Evolutionary conservation across 106 monocot genomes (phyloP), one percentile per base, ranked within the genome.

Genomic region (Dendrobium officinale): DNA sequence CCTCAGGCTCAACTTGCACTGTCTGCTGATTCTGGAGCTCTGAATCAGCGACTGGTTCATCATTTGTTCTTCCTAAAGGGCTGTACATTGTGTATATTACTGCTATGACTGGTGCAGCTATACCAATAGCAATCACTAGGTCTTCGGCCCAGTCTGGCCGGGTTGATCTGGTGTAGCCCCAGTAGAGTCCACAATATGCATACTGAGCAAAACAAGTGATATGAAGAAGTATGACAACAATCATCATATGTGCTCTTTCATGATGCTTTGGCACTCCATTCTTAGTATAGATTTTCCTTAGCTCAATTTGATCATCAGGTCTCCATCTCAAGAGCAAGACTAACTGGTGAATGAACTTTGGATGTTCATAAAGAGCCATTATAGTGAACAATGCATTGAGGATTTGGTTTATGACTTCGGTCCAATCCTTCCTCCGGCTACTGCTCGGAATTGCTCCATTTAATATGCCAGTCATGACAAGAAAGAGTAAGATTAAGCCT

Each of bases 371-470:
- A 4, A 82, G 44, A 54, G 68, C 66, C 82, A 82, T 82, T 3
- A 82, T 67, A 18, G 77, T 82, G 82, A 82, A 82, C 67, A 82
- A 54, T 0, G 82, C 82, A 33, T 82, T 82, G 77, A 82, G 70
- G 67, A 82, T 55, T 42, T 82, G 82, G 77, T 82, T 82, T 24
- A 72, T 70, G 13, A 78, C 31, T 72, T 82, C 82, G 0, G 43
- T 6, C 82, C 82, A 82, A 6, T 55, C 51, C 2, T 77, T 48
- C 40, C 82, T 17, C 15, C 24, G 5, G 9, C 51, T n/a, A 42
- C 45, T 77, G 31, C 43, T 49, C 5, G 75, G 58, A 8, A 82
- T 51, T 4, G 48, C 49, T 17, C 26, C 67, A 48, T 82, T 70
- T 1, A 82, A 49, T 1, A 64, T 31, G 17, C 82, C 82, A 13